Evolutionary conservation across 768 basidiomycete genomes (phyloP).

Genomic region (Pisolithus tinctorius): DNA sequence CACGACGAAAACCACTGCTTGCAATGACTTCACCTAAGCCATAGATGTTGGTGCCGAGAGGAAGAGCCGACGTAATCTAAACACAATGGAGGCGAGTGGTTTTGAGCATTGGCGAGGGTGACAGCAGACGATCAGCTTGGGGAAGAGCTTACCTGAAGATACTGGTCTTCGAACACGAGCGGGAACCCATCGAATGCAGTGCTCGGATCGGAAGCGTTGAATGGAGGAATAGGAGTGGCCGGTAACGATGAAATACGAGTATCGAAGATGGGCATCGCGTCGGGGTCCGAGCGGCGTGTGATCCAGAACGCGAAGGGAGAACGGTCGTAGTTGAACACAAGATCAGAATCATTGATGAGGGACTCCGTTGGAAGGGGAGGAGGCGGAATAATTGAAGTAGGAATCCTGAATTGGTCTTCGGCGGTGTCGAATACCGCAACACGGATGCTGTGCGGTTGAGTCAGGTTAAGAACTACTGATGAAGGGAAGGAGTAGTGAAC

Average conservation of each 20-base stretch:
- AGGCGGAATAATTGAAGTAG: conserved; percentile 43
- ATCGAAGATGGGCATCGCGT: conserved; percentile 57
- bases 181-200: conserved; percentile 53
- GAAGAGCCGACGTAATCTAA: conserved; percentile 59
- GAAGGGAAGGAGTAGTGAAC: conserved; percentile 1
- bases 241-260: conserved; percentile 61
- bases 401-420: conserved; percentile 60
- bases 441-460: conserved; percentile 40
- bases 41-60: conserved; percentile 64
- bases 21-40: conserved; percentile 71
- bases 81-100: conserved; percentile 37
- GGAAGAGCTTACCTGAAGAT: conserved; percentile 48
- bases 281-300: conserved; percentile 55
- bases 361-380: conserved; percentile 31
- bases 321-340: conserved; percentile 60
- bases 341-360: conserved; percentile 42
- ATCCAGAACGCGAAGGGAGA: conserved; percentile 79
- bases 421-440: conserved; percentile 61
- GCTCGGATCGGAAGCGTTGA: conserved; percentile 38
- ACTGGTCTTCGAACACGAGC: conserved; percentile 69
- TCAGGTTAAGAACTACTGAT: neutral
- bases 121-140: neutral
- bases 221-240: conserved; percentile 47
- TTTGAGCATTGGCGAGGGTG: conserved; percentile 23
- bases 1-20: conserved; percentile 61